phyloP scores from a whole-genome alignment of 2,329 filamentous ascomycete genomes.

The Arthrobotrys iridis region DNA sequence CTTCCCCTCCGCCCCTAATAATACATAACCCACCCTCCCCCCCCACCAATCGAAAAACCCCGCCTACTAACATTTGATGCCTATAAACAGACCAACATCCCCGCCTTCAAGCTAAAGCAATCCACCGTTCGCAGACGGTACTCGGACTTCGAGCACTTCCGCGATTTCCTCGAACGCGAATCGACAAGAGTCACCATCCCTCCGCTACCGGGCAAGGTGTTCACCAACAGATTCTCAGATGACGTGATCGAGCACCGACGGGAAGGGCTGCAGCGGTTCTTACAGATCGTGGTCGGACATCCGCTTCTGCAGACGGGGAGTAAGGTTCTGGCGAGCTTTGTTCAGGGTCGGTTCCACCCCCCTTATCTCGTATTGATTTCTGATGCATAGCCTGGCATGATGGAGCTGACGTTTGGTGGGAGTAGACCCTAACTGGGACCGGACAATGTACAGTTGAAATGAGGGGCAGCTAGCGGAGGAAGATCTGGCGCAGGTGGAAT shows the following conservation, averaged over 20 bases:
- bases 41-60: neutral
- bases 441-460: slow-evolving; percentile 56
- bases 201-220: slow-evolving; percentile 94
- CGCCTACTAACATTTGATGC: neutral
- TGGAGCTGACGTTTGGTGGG: neutral
- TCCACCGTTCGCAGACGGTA: slow-evolving; percentile 91
- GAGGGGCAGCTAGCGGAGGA: slow-evolving; percentile 47
- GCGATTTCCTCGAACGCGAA: slow-evolving; percentile 96
- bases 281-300: slow-evolving; percentile 97
- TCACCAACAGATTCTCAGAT: slow-evolving; percentile 97
- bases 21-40: neutral
- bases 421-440: slow-evolving; percentile 64
- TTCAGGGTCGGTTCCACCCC: slow-evolving; percentile 76
- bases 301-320: slow-evolving; percentile 96
- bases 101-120: slow-evolving; percentile 82
- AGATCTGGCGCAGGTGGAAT: slow-evolving; percentile 47
- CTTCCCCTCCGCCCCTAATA: neutral
- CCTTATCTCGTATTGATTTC: slow-evolving; percentile 23
- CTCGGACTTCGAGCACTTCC: slow-evolving; percentile 98
- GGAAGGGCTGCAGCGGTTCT: slow-evolving; percentile 90
- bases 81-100: slow-evolving; percentile 79
- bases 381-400: too few species aligned
- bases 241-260: slow-evolving; percentile 96
- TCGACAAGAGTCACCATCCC: slow-evolving; percentile 94
- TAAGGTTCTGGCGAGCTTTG: slow-evolving; percentile 94